These are phyloP conservation scores for Hypoxylon sp. DNA, from an alignment of 2,329 filamentous ascomycete species.

Conservation along the genomic window DNA sequence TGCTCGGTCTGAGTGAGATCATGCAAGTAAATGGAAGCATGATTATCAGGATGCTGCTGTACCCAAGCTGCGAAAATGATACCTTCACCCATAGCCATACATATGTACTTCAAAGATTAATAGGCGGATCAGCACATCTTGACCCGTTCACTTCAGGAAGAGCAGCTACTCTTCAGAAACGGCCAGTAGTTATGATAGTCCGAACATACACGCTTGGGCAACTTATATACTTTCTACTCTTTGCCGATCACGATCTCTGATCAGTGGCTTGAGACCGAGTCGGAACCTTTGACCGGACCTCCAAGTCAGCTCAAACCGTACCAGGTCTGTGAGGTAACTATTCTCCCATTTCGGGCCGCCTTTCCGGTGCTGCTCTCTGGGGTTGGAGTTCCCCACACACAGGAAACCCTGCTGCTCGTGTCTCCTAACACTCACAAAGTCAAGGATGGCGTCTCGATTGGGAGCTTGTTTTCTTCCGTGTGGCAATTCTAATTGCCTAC, in stretches of 20 bases:
- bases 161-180: no score
- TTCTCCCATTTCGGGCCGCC: conserved; percentile 7
- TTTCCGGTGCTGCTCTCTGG: background rate
- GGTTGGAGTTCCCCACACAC: background rate
- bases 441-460: background rate
- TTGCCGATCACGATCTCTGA: background rate
- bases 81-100: conserved; percentile 27
- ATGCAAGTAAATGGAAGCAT: background rate
- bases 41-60: conserved; percentile 25
- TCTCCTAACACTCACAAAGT: no score
- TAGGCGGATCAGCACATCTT: no score
- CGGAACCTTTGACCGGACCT: no score
- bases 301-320: no score
- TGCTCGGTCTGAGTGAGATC: background rate
- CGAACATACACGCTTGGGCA: no score
- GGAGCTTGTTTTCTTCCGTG: background rate
- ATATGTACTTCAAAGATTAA: no score
- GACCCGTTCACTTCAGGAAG: no score
- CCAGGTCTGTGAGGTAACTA: background rate
- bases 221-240: no score
- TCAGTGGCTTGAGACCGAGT: no score
- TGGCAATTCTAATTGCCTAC: background rate
- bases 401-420: background rate
- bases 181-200: no score
- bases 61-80: conserved; percentile 26